Conservation (phyloP, 176 grass and related monocot genomes). For the Oryza coarctata region DNA sequence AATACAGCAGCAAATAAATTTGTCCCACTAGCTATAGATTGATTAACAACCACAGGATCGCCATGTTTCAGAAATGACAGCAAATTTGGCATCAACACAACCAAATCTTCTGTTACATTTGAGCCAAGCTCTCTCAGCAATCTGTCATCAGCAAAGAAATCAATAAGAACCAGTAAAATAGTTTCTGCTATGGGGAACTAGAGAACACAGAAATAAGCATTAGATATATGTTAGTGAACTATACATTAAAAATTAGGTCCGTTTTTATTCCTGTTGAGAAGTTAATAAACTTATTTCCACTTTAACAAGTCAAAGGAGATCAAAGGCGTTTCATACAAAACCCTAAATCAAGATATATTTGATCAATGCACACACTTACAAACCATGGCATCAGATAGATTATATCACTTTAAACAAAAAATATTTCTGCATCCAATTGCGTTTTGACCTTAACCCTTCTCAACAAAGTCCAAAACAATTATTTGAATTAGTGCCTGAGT, state of each 20-base stretch:
- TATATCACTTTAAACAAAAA: neutral
- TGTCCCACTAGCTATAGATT: slow-evolving; percentile 98
- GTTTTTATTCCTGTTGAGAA: neutral
- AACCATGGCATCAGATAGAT: neutral
- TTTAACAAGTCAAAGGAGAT: neutral
- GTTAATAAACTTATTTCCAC: neutral
- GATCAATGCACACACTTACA: neutral
- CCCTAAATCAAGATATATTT: neutral
- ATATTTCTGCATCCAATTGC: neutral
- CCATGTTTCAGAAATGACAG: slow-evolving; percentile 83
- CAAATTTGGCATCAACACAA: slow-evolving; percentile 93
- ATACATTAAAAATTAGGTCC: neutral
- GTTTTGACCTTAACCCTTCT: slow-evolving; percentile 11
- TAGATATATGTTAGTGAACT: neutral
- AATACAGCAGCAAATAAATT: slow-evolving; percentile 98
- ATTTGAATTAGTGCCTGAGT: neutral
- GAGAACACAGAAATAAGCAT: slow-evolving; percentile 24
- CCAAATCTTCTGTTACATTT: slow-evolving; percentile 76
- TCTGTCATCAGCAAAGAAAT: slow-evolving; percentile 61
- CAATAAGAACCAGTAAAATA: slow-evolving; percentile 39
- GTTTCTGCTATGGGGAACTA: neutral
- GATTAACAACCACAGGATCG: slow-evolving; percentile 73
- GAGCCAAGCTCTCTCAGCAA: slow-evolving; percentile 73
- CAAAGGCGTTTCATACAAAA: neutral
- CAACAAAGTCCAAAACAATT: neutral